Evolutionary conservation across 768 basidiomycete species (phyloP), one percentile per base, ranked within the genome.

Genomic region (Lentinula sp.): DNA sequence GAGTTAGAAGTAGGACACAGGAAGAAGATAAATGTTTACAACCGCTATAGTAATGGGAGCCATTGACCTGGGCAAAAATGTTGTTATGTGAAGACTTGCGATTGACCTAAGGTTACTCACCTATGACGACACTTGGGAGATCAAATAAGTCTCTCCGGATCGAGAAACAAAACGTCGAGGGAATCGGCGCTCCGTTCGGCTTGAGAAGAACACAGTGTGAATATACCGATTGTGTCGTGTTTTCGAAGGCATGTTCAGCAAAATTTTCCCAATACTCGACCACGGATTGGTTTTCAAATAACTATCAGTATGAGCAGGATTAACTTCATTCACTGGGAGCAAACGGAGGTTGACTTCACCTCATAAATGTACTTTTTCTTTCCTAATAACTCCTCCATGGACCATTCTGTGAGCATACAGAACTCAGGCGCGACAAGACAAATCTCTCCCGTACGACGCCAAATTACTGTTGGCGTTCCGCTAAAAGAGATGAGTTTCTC

Each of bases 261-360:
- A 98, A 98, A 73, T 91, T 93, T 74, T 98, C 97, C 89, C 91
- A 95, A 71, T 94, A 95, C 71, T 94, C 91, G 56, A 97, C 95
- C 56, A 88, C 92, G 54, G 94, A 95, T 72, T 93, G 90, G 71
- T 95, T 93, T 76, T 97, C 94, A 71, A 98, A 95, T 57, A 98
- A 78, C 91, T 95, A 69, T 41, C 48, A 52, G 52, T 53, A 56
- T 6, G 15, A 8, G 2, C 42, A 12, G 46, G 59, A 28, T 39
- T 18, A 39, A 41, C 12, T 13, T 32, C 33, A 57, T 50, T 60
- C 58, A 59, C 67, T 57, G 64, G 57, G 71, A 51, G 53, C 58
- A 65, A 58, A 61, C n/a, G 65, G 54, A 12, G 37, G 23, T 28
- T 23, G 1, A 48, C 5, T 65, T 56, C 67, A 85, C 87, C 79